A percentile compares a stretch with the other conserved stretches of the same genome.
Conservation (phyloP, 495 filamentous ascomycete genomes). For the Trichoderma reesei region DNA sequence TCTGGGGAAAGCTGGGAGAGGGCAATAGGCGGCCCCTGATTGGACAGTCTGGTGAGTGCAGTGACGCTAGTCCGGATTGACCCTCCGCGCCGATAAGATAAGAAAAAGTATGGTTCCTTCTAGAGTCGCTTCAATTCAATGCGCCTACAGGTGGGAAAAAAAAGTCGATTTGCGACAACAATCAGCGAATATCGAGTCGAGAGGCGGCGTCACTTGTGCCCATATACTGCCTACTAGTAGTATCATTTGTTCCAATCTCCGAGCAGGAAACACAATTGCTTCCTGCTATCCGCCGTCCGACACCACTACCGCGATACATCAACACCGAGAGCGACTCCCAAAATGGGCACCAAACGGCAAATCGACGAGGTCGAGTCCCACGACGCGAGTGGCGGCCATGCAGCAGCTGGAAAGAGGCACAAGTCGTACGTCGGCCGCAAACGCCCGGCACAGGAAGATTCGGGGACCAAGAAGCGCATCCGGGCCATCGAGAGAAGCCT, state of each 20-base stretch:
- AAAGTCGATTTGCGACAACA: not conserved
- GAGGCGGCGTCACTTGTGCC: not conserved
- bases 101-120: not conserved
- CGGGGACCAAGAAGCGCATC: conserved; percentile 47
- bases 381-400: not conserved
- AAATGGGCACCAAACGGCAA: conserved; percentile 14
- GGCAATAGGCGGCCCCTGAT: not conserved
- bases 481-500: conserved; percentile 55
- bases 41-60: not conserved
- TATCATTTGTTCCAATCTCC: no score
- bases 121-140: not conserved
- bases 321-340: not conserved
- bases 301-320: no score
- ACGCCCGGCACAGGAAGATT: conserved; percentile 27
- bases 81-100: not conserved
- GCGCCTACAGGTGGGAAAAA: not conserved
- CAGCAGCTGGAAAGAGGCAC: not conserved
- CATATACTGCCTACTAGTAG: not conserved
- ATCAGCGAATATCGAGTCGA: not conserved
- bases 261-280: no score
- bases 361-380: conserved; percentile 5
- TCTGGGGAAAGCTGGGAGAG: not conserved
- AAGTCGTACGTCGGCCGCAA: conserved; percentile 13
- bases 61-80: not conserved
- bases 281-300: no score